Evolutionary conservation across 129 eudicot species (phyloP).

Genomic region (Scalesia atractyloides): DNA sequence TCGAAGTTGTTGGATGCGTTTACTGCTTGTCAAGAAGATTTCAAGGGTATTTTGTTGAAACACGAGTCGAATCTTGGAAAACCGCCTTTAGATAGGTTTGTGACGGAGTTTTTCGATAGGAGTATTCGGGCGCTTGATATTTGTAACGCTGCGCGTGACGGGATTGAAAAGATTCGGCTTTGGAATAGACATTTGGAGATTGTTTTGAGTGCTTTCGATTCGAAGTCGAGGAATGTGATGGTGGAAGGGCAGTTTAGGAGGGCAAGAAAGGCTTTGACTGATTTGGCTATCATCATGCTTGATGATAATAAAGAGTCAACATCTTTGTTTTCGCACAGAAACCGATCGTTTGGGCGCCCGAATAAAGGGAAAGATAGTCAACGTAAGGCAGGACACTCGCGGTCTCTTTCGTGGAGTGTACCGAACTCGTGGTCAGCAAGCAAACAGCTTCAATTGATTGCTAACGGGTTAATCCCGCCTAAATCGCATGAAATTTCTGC

Average conservation of each 20-base stretch:
- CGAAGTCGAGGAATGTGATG: conserved; percentile 42
- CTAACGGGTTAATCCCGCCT: conserved; percentile 60
- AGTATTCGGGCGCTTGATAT: conserved; percentile 78
- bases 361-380: conserved; percentile 55
- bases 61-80: conserved; percentile 49
- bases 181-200: conserved; percentile 71
- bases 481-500: conserved; percentile 60
- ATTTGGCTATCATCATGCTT: conserved; percentile 72
- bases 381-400: conserved; percentile 56
- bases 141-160: conserved; percentile 83
- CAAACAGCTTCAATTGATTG: conserved; percentile 82
- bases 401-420: conserved; percentile 92
- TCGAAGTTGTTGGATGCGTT: conserved; percentile 58
- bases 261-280: conserved; percentile 73
- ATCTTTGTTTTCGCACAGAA: conserved; percentile 54
- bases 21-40: conserved; percentile 62
- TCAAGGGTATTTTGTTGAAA: conserved; percentile 42
- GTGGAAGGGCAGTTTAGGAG: conserved; percentile 74
- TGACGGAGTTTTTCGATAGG: conserved; percentile 61
- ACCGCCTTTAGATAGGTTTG: conserved; percentile 59
- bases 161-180: conserved; percentile 64
- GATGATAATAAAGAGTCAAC: conserved; percentile 58
- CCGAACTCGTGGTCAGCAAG: conserved; percentile 86
- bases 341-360: conserved; percentile 73
- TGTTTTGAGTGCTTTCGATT: conserved; percentile 56